A percentile compares a stretch with the other conserved stretches of the same genome.
Evolutionary conservation across 805 yeast genomes (phyloP).

Genomic region (Sugiyamaella floridensis): DNA sequence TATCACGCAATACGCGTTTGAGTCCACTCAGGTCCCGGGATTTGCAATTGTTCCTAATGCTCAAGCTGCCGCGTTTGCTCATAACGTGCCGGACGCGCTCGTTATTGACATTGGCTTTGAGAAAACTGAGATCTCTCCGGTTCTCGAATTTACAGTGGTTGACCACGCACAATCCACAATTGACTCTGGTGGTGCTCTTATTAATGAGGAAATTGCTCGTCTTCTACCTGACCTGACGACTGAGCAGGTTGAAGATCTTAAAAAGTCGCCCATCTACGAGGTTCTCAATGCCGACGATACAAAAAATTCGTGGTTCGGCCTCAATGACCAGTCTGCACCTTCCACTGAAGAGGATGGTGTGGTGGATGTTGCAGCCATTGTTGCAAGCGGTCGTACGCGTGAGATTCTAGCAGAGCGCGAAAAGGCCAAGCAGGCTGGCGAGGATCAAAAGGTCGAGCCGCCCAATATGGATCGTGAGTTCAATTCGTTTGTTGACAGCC

Average conservation of each 20-base stretch:
- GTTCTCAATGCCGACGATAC: constrained; percentile 61
- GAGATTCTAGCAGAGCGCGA: constrained; percentile 65
- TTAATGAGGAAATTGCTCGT: constrained; percentile 47
- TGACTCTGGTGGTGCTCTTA: constrained; percentile 54
- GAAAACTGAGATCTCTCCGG: constrained; percentile 70
- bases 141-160: constrained; percentile 63
- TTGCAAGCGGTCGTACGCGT: constrained; percentile 66
- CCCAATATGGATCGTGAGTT: constrained; percentile 62
- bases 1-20: constrained; percentile 70
- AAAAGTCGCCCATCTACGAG: constrained; percentile 70
- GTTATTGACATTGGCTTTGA: constrained; percentile 77
- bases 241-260: constrained; percentile 65
- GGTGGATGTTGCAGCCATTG: constrained; percentile 83
- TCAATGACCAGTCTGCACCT: constrained; percentile 33
- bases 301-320: constrained; percentile 53
- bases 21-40: constrained; percentile 62
- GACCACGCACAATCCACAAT: constrained; percentile 47
- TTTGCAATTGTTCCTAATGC: constrained; percentile 63
- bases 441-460: constrained; percentile 29
- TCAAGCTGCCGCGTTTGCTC: constrained; percentile 66
- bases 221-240: constrained; percentile 52
- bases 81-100: constrained; percentile 52
- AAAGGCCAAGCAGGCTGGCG: constrained; percentile 36
- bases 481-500: constrained; percentile 61
- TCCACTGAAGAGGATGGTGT: constrained; percentile 56